These are phyloP conservation scores for Rutstroemia sydowiana DNA, from an alignment of 2,329 filamentous ascomycete genomes.

Conservation along the genomic window DNA sequence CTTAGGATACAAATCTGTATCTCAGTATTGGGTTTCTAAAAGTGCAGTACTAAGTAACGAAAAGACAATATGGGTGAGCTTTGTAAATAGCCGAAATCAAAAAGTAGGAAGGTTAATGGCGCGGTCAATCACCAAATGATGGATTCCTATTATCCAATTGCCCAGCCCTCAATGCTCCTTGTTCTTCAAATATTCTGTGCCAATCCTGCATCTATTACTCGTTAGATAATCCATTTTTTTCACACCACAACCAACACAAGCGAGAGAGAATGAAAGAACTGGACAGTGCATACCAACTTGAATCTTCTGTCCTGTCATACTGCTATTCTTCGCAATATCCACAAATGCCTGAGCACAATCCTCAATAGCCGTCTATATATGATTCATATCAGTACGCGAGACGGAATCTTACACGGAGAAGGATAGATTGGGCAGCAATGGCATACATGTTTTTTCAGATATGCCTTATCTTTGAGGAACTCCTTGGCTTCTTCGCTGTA, in stretches of 20 bases:
- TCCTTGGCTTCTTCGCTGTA: constrained; percentile 47
- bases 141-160: too few species aligned
- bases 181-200: not conserved
- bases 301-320: constrained; percentile 30
- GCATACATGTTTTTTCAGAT: constrained; percentile 47
- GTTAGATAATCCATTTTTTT: not conserved
- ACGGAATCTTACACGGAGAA: not conserved
- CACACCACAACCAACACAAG: not conserved
- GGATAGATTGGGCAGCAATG: not conserved
- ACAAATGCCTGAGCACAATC: constrained; percentile 50
- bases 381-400: too few species aligned
- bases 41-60: too few species aligned
- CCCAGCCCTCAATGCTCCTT: too few species aligned
- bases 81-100: too few species aligned
- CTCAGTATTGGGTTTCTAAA: too few species aligned
- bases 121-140: too few species aligned
- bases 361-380: constrained; percentile 37
- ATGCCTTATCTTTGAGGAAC: constrained; percentile 40
- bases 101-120: too few species aligned
- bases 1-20: too few species aligned
- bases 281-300: constrained; percentile 24
- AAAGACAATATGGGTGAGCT: too few species aligned
- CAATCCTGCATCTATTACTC: not conserved
- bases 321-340: constrained; percentile 43
- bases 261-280: not conserved